Evolutionary conservation across 495 filamentous ascomycete species (phyloP).

Genomic region (Tuber brumale): DNA sequence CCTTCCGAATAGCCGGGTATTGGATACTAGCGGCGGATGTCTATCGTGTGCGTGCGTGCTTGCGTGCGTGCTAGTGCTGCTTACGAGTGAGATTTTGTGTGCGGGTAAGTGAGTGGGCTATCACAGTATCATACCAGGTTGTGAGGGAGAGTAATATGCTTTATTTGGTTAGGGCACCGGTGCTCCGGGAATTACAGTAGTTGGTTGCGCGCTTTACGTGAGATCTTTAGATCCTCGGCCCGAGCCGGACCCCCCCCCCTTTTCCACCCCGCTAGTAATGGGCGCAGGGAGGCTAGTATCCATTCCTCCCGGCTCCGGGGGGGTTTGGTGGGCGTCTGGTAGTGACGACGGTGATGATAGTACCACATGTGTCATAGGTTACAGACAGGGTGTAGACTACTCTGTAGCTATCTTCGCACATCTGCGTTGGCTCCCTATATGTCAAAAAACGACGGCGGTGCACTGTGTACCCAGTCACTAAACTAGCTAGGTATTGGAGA

Average conservation of each 20-base stretch:
- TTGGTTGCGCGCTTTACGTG: not conserved
- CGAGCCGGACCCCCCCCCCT: not conserved
- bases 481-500: not conserved
- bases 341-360: not conserved
- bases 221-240: not conserved
- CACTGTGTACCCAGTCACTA: not conserved
- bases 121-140: not conserved
- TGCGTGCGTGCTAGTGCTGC: not conserved
- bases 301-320: not conserved
- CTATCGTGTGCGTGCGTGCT: not conserved
- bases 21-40: not conserved
- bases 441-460: not conserved
- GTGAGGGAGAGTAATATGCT: not conserved
- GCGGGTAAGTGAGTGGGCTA: not conserved
- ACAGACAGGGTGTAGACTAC: not conserved
- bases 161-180: not conserved
- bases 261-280: not conserved
- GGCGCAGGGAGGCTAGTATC: not conserved
- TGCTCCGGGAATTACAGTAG: not conserved
- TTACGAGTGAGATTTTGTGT: not conserved
- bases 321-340: not conserved
- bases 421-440: not conserved
- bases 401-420: not conserved
- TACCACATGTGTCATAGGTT: not conserved
- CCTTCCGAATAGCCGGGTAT: not conserved